Base-by-base conservation (phyloP, 768 basidiomycete species). In the Termitomyces sp. region DNA sequence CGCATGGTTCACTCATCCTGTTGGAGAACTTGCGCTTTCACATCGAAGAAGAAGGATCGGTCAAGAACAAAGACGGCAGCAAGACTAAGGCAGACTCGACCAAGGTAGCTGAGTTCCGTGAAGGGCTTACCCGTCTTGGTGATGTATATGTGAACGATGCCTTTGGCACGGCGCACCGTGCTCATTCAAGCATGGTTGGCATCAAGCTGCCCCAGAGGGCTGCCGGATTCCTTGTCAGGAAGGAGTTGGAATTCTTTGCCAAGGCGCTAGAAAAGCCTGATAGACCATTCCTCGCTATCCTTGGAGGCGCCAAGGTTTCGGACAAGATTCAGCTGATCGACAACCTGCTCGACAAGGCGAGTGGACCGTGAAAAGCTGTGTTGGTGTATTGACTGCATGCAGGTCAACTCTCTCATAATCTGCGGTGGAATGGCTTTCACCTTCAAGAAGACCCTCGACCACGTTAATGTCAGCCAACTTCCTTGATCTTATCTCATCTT, bases 381-480 rank as follows among this genome's bases (percentile, higher is more conserved):
- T 46, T 31, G 37, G 35, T 28, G 44, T 51, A 51, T 14, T 57
- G 33, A 52, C 26, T 40, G n/a, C 1, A 2, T 53, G 48, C 48
- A 94, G 91, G 96, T 98, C 73, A 78, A 99, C 75, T 91, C 89
- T 23, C 77, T 99, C 62, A 98, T 99, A 70, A 91, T 99, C 64
- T 90, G 93, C 61, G 96, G 96, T 67, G 96, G 96, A 30, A 99
- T 99, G 96, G 91, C 93, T 37, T 99, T 97, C 76, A 99, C 96
- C 56, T 99, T 99, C 83, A 94, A 95, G 75, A 98, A 98, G 78
- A 89, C 86, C 6, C 78, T 96, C 56, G 82, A 98, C 56, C 79
- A 84, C 59, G 79, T 94, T 46, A 70, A 83, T 48, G 93, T 91
- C 66, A 48, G 19, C 48, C 53, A 40, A 19, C 21, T 45, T 41